phyloP scores from a whole-genome alignment of 768 basidiomycete genomes.

The Russula foetens region DNA sequence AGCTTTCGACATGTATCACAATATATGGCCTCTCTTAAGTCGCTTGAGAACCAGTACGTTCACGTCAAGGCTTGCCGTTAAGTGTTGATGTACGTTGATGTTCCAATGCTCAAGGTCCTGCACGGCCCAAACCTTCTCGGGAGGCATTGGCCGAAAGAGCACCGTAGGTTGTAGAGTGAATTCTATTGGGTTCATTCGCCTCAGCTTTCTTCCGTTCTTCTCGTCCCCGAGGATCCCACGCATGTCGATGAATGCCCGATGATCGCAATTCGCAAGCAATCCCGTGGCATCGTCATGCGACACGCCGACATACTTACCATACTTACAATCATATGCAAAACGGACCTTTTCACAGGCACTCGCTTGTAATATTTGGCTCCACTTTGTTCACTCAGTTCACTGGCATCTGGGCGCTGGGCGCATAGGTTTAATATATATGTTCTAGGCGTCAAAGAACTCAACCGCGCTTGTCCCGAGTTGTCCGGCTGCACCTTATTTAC shows the following conservation, averaged over 20 bases:
- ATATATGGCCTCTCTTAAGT: too few species aligned
- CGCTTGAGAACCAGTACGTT: too few species aligned
- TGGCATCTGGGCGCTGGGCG: too few species aligned
- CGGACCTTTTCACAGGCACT: background rate
- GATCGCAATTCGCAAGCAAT: background rate
- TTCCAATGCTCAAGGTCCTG: too few species aligned
- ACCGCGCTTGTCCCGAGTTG: background rate
- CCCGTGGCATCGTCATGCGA: background rate
- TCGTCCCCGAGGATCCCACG: background rate
- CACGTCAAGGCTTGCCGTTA: too few species aligned
- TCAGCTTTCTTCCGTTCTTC: background rate
- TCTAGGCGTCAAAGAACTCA: background rate
- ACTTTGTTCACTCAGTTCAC: background rate
- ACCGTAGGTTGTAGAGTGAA: too few species aligned
- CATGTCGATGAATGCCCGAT: background rate
- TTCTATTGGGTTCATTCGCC: background rate
- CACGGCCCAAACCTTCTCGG: too few species aligned
- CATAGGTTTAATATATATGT: too few species aligned
- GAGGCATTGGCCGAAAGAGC: too few species aligned
- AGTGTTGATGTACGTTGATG: too few species aligned
- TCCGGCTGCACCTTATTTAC: background rate
- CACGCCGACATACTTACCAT: background rate
- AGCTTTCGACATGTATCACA: too few species aligned
- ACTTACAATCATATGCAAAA: too few species aligned
- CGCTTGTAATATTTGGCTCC: background rate